Percentiles rank a stretch among this genome's conserved stretches.
phyloP scores from a whole-genome alignment of 768 basidiomycete genomes.

The Xanthoconium purpureum region DNA sequence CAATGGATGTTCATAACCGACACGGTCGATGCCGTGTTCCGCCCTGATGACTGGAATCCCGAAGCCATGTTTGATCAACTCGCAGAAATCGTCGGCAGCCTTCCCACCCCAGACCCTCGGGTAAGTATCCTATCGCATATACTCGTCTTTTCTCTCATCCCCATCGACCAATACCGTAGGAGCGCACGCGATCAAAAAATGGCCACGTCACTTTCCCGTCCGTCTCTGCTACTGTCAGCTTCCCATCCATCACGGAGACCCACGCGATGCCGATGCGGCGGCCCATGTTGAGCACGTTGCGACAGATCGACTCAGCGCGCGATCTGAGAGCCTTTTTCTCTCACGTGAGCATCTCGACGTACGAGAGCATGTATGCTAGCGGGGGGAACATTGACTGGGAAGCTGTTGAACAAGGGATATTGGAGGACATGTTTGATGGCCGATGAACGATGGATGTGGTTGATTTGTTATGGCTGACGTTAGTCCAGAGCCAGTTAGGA shows the following conservation, averaged over 20 bases:
- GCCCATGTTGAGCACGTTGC: conserved; percentile 66
- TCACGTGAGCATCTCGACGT: conserved; percentile 81
- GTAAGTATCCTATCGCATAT: conserved; percentile 6
- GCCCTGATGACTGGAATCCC: conserved; percentile 77
- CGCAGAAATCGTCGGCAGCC: conserved; percentile 73
- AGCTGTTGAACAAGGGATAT: conserved; percentile 74
- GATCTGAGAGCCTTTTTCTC: conserved; percentile 92
- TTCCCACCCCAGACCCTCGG: conserved; percentile 47
- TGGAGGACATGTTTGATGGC: conserved; percentile 90
- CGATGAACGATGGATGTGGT: conserved; percentile 25
- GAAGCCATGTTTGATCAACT: conserved; percentile 90
- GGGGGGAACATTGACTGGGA: conserved; percentile 86
- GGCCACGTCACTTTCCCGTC: conserved; percentile 23
- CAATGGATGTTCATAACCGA: conserved; percentile 99
- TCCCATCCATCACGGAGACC: conserved; percentile 35
- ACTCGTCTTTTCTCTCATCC: neutral
- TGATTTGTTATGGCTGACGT: neutral
- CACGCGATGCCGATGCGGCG: conserved; percentile 60
- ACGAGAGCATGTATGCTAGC: conserved; percentile 86
- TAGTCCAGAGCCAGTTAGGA: no score
- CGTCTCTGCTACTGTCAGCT: conserved; percentile 16
- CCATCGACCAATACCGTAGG: conserved; percentile 11
- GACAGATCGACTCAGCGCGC: conserved; percentile 78
- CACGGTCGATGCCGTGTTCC: conserved; percentile 92
- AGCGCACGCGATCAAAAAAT: conserved; percentile 26